Conservation (phyloP, 208 protist genomes). For the Wallacemonas rigidus region DNA sequence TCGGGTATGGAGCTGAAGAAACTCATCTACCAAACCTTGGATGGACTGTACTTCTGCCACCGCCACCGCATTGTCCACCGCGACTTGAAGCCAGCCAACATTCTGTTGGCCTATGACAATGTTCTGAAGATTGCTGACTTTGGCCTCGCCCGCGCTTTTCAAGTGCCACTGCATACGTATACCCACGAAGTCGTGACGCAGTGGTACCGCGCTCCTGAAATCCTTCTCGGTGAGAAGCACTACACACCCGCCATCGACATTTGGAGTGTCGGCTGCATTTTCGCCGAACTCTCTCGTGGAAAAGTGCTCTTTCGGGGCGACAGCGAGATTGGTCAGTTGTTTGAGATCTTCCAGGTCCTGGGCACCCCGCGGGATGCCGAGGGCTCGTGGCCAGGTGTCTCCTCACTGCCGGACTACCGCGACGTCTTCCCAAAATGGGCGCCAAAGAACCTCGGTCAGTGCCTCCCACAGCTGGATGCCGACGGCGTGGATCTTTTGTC, state of each 20-base stretch:
- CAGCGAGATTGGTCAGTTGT: conserved; percentile 98
- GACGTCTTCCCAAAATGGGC: conserved; percentile 95
- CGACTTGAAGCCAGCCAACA: conserved; percentile 97
- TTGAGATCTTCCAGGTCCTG: conserved; percentile 97
- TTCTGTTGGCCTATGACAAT: conserved; percentile 87
- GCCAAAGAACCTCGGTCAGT: conserved; percentile 58
- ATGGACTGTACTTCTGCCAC: conserved; percentile 94
- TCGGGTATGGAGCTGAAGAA: conserved; percentile 79
- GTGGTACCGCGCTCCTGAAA: conserved; percentile 99
- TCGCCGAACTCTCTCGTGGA: conserved; percentile 96
- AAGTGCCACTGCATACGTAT: conserved; percentile 98
- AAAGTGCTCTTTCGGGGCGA: conserved; percentile 98
- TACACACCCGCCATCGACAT: conserved; percentile 99
- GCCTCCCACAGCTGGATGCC: conserved; percentile 77
- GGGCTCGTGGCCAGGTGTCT: conserved; percentile 97
- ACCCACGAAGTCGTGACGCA: conserved; percentile 99
- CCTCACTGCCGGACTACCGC: conserved; percentile 96
- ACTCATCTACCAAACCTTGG: conserved; percentile 90
- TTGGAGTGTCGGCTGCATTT: conserved; percentile 99
- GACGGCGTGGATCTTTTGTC: conserved; percentile 85
- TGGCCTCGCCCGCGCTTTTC: conserved; percentile 97
- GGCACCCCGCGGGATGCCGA: conserved; percentile 95
- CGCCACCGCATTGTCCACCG: conserved; percentile 93
- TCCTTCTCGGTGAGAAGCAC: conserved; percentile 98
- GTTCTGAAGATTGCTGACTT: conserved; percentile 95